Conservation (phyloP, 2,329 filamentous ascomycete genomes). For the Ophiobolus disseminans region DNA sequence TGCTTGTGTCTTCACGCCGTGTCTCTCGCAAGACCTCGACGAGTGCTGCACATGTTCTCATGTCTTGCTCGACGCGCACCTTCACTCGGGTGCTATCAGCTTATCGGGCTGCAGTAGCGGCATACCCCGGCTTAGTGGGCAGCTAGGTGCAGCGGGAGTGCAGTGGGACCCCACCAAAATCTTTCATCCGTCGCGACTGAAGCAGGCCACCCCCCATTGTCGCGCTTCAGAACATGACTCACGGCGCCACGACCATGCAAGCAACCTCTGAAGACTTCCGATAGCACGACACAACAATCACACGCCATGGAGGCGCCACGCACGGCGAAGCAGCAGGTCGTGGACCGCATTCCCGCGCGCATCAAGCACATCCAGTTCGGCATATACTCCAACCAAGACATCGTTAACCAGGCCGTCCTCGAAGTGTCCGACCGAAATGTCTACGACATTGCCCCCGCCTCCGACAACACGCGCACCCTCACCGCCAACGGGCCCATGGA, state of each 20-base stretch:
- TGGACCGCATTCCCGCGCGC: slow-evolving; percentile 86
- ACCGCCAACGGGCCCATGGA: slow-evolving; percentile 88
- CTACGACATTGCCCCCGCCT: slow-evolving; percentile 79
- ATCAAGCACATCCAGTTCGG: slow-evolving; percentile 95
- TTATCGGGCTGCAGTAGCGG: slow-evolving; percentile 27
- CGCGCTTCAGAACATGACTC: slow-evolving; percentile 25
- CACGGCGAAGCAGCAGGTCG: slow-evolving; percentile 81
- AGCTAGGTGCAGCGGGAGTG: neutral
- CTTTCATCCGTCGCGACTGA: slow-evolving; percentile 25
- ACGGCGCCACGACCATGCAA: slow-evolving; percentile 30
- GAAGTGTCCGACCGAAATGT: slow-evolving; percentile 94
- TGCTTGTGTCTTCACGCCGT: too few relatives aligned
- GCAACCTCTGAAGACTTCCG: slow-evolving; percentile 11
- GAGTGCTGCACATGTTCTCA: neutral
- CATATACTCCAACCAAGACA: slow-evolving; percentile 90
- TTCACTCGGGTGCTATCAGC: slow-evolving; percentile 28
- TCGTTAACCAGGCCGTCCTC: slow-evolving; percentile 92
- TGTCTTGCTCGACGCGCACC: neutral
- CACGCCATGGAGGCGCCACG: slow-evolving; percentile 29
- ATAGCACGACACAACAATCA: slow-evolving; percentile 18
- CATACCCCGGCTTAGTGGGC: slow-evolving; percentile 1
- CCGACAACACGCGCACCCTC: slow-evolving; percentile 67
- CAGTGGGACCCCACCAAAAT: slow-evolving; percentile 30
- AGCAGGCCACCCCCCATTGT: neutral
- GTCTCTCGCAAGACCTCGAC: too few relatives aligned